A percentile compares a stretch with the other conserved stretches of the same genome.
Conservation (phyloP, 2,329 filamentous ascomycete genomes). For the Cytospora paraplurivora region DNA sequence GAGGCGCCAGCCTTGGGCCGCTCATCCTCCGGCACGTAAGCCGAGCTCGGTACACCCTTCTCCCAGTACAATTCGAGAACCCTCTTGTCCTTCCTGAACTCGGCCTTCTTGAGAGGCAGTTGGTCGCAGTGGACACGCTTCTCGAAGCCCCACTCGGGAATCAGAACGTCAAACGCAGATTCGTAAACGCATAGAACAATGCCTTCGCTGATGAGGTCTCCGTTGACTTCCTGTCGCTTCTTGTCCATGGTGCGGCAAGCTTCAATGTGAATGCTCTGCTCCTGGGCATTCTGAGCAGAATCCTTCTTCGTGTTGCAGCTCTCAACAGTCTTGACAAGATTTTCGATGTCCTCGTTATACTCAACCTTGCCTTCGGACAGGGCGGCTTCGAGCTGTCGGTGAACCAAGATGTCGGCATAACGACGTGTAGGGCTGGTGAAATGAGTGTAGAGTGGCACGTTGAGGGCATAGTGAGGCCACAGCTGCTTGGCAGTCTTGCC, state of each 20-base stretch:
- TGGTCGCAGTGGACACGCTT: slow-evolving; percentile 99
- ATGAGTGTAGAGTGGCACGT: slow-evolving; percentile 92
- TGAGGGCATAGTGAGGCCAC: slow-evolving; percentile 87
- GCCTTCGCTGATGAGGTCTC: slow-evolving; percentile 91
- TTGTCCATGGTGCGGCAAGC: slow-evolving; percentile 96
- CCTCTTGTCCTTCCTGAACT: slow-evolving; percentile 94
- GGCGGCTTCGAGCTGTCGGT: slow-evolving; percentile 88
- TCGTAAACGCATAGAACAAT: slow-evolving; percentile 98
- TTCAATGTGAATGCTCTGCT: slow-evolving; percentile 98
- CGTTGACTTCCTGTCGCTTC: slow-evolving; percentile 80
- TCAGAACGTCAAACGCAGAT: slow-evolving; percentile 96
- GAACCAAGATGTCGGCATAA: slow-evolving; percentile 92
- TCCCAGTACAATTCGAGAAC: slow-evolving; percentile 98
- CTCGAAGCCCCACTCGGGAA: slow-evolving; percentile 97
- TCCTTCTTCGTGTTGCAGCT: slow-evolving; percentile 99
- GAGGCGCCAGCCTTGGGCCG: slow-evolving; percentile 80
- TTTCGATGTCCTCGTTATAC: slow-evolving; percentile 87
- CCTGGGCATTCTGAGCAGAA: slow-evolving; percentile 93
- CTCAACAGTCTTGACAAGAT: slow-evolving; percentile 87
- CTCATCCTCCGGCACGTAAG: slow-evolving; percentile 96
- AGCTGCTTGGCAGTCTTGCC: slow-evolving; percentile 77
- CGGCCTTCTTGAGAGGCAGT: slow-evolving; percentile 97
- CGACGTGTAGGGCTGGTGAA: slow-evolving; percentile 95
- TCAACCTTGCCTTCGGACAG: slow-evolving; percentile 81
- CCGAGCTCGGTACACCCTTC: slow-evolving; percentile 95